These are phyloP conservation scores for Globisporangium recalcitrans DNA, from an alignment of 352 stramenopile genomes.

Conservation along the genomic window DNA sequence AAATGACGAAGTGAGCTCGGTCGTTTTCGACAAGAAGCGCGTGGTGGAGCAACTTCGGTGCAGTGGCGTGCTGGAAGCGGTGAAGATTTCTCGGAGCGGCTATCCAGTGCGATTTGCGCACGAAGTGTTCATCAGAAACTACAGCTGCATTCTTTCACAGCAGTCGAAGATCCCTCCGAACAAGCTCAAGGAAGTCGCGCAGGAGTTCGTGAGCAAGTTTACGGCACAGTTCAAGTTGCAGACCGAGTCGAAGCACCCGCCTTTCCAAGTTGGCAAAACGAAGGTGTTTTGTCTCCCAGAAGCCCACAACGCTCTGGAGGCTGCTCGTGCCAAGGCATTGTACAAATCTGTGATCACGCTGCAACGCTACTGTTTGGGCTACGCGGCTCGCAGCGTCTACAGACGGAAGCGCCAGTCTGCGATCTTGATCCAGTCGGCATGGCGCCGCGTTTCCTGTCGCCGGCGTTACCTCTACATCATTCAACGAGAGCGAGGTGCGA, in stretches of 20 bases:
- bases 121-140: constrained; percentile 87
- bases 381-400: constrained; percentile 41
- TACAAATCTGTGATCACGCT: constrained; percentile 70
- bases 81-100: constrained; percentile 85
- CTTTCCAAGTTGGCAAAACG: constrained; percentile 77
- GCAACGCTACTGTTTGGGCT: constrained; percentile 71
- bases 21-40: constrained; percentile 56
- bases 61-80: constrained; percentile 83
- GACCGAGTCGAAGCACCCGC: constrained; percentile 39
- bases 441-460: constrained; percentile 43
- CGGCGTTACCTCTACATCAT: constrained; percentile 38
- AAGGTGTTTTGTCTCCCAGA: constrained; percentile 77
- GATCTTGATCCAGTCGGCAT: constrained; percentile 52
- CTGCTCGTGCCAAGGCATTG: constrained; percentile 48
- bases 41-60: constrained; percentile 83
- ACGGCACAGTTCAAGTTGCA: constrained; percentile 29
- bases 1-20: constrained; percentile 64
- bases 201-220: constrained; percentile 42
- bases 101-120: constrained; percentile 95
- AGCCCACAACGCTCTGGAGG: constrained; percentile 65
- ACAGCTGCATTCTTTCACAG: constrained; percentile 60
- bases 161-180: constrained; percentile 32
- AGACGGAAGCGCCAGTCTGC: constrained; percentile 39
- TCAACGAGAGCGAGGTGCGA: constrained; percentile 31
- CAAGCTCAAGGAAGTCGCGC: constrained; percentile 46